Percentiles rank a stretch among this genome's conserved stretches.
Evolutionary conservation across 805 yeast genomes (phyloP).

Genomic region (Teunomyces panamensis): DNA sequence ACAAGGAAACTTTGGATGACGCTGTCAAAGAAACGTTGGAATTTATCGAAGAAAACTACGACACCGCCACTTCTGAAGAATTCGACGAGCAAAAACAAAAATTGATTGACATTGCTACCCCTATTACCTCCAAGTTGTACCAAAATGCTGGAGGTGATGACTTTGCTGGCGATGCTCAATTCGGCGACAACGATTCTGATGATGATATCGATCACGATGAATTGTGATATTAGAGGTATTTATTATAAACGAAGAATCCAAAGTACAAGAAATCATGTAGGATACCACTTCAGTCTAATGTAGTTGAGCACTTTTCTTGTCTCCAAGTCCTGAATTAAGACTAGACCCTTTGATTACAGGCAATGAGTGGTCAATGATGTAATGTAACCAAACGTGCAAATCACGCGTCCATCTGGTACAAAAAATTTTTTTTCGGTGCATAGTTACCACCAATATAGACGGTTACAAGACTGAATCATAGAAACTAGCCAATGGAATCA

Average conservation of each 20-base stretch:
- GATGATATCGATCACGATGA: conserved; percentile 46
- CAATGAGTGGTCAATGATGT: not conserved
- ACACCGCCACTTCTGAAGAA: conserved; percentile 87
- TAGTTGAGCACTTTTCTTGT: too few species aligned
- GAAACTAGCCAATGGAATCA: conserved; percentile 7
- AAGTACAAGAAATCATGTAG: not conserved
- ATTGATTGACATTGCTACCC: conserved; percentile 79
- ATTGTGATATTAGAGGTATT: conserved; percentile 24
- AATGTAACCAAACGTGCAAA: not conserved
- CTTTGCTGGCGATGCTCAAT: conserved; percentile 36
- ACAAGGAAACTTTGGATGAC: conserved; percentile 82
- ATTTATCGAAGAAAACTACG: conserved; percentile 83
- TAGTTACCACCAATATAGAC: conserved; percentile 3
- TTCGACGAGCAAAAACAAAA: conserved; percentile 87
- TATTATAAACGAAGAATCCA: conserved; percentile 1
- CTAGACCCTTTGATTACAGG: not conserved
- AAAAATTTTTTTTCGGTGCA: conserved; percentile 11
- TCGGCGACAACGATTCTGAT: conserved; percentile 44
- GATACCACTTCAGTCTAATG: not conserved
- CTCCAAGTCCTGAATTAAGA: too few species aligned
- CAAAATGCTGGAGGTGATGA: conserved; percentile 47
- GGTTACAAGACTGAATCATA: conserved; percentile 1
- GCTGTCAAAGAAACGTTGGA: conserved; percentile 84
- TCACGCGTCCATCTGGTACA: conserved; percentile 13
- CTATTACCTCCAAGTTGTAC: conserved; percentile 82